These are phyloP conservation scores for Colletotrichum sojae DNA, from an alignment of 2,329 filamentous ascomycete genomes.

Conservation along the genomic window DNA sequence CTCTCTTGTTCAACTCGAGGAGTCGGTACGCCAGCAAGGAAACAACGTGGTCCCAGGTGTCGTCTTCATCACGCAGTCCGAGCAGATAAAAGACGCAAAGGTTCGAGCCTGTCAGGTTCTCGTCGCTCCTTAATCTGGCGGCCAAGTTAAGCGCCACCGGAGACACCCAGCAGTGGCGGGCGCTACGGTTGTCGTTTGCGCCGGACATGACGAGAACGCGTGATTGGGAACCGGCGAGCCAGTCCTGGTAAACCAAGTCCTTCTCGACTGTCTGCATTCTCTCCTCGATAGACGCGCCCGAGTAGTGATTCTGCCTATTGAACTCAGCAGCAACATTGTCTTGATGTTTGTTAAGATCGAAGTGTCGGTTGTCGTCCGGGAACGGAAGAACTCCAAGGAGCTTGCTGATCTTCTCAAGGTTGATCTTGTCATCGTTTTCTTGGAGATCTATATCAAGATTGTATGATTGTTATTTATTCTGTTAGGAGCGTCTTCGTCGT, in stretches of 20 bases:
- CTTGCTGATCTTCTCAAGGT: background rate
- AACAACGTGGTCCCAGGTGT: background rate
- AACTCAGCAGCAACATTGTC: slow-evolving; percentile 1
- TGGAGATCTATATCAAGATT: too few relatives aligned
- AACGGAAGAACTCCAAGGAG: background rate
- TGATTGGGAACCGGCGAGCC: background rate
- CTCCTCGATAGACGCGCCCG: too few relatives aligned
- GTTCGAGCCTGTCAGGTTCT: background rate
- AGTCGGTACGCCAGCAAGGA: background rate
- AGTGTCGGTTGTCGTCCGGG: background rate
- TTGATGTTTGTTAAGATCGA: background rate
- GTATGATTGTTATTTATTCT: too few relatives aligned
- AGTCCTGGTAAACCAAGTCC: background rate
- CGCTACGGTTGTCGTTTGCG: background rate
- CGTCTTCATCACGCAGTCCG: background rate
- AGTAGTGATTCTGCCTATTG: background rate
- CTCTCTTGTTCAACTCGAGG: background rate
- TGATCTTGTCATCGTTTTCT: background rate
- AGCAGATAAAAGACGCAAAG: background rate
- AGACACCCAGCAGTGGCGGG: slow-evolving; percentile 9
- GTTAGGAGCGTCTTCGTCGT: too few relatives aligned
- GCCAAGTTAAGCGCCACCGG: background rate
- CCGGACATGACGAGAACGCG: background rate
- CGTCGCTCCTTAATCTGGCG: background rate
- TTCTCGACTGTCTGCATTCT: background rate